phyloP scores from a whole-genome alignment of 1,139 yeast species.

The Taphrina flavorubra region DNA sequence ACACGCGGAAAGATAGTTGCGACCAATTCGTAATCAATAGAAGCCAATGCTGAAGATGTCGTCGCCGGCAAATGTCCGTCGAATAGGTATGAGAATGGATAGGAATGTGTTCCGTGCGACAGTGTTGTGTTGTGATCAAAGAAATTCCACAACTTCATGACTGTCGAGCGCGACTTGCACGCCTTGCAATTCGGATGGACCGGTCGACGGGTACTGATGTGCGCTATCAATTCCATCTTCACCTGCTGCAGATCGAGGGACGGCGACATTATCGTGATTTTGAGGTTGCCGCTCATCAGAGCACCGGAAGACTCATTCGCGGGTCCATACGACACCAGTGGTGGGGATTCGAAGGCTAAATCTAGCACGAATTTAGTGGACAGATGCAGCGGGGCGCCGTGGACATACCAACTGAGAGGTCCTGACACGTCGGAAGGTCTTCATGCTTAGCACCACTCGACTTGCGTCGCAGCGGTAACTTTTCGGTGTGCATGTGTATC shows the following conservation, averaged over 20 bases:
- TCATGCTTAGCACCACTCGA: conserved; percentile 33
- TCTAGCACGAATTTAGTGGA: conserved; percentile 51
- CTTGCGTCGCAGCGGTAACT: conserved; percentile 33
- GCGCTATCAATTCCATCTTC: conserved; percentile 70
- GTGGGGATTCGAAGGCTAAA: conserved; percentile 84
- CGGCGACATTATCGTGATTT: conserved; percentile 50
- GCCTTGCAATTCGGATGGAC: conserved; percentile 62
- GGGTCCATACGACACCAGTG: conserved; percentile 79
- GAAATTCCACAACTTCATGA: conserved; percentile 88
- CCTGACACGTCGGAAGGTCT: conserved; percentile 38
- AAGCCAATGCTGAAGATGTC: conserved; percentile 60
- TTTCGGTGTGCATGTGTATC: conserved; percentile 29
- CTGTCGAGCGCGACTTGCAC: conserved; percentile 63
- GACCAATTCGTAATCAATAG: conserved; percentile 72
- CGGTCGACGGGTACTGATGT: conserved; percentile 68
- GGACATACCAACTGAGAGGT: conserved; percentile 30
- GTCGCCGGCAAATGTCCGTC: conserved; percentile 94
- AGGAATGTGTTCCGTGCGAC: conserved; percentile 72
- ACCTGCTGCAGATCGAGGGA: conserved; percentile 61
- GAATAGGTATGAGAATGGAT: conserved; percentile 89
- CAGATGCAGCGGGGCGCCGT: background rate
- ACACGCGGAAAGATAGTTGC: conserved; percentile 64
- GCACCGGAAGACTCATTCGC: conserved; percentile 85
- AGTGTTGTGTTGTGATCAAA: conserved; percentile 63
- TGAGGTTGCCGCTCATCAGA: conserved; percentile 72